Evolutionary conservation across 2,329 filamentous ascomycete genomes (phyloP).

Genomic region (Talaromyces marneffei): DNA sequence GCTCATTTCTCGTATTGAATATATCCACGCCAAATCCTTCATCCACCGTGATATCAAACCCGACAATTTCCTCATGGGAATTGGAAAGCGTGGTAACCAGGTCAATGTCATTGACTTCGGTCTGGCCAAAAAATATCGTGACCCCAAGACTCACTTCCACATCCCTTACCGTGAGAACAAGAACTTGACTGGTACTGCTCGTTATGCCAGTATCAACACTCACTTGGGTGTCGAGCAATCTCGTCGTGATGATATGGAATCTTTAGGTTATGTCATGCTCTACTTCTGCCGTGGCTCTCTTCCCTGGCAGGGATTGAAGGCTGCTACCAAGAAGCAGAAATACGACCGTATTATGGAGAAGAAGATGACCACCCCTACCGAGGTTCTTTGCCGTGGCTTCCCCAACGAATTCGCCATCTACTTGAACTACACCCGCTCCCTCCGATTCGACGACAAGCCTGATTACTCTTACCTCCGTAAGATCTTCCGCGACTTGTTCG

Average conservation of each 20-base stretch:
- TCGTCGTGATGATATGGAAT: conserved; percentile 98
- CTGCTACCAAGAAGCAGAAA: conserved; percentile 99
- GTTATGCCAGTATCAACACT: conserved; percentile 98
- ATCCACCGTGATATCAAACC: conserved; percentile 99
- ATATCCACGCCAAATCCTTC: conserved; percentile 99
- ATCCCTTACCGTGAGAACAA: conserved; percentile 99
- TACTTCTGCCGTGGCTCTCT: conserved; percentile 99
- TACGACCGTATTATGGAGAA: conserved; percentile 99
- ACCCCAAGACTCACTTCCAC: conserved; percentile 99
- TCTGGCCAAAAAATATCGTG: conserved; percentile 98
- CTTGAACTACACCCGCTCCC: conserved; percentile 96
- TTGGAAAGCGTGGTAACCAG: conserved; percentile 98
- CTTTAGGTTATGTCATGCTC: conserved; percentile 97
- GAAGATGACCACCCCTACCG: conserved; percentile 99
- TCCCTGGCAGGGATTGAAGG: conserved; percentile 97
- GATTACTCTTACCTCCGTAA: conserved; percentile 99
- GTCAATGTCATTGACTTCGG: conserved; percentile 99
- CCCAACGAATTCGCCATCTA: conserved; percentile 99
- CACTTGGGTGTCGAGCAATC: conserved; percentile 98
- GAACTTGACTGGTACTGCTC: conserved; percentile 97
- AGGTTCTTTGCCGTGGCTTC: conserved; percentile 95
- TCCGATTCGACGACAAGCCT: conserved; percentile 98
- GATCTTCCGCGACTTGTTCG: conserved; percentile 99
- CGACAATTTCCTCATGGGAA: conserved; percentile 99
- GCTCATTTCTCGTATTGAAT: conserved; percentile 98